Base-by-base conservation (phyloP, 2,329 filamentous ascomycete genomes). In the Neurospora sp. region DNA sequence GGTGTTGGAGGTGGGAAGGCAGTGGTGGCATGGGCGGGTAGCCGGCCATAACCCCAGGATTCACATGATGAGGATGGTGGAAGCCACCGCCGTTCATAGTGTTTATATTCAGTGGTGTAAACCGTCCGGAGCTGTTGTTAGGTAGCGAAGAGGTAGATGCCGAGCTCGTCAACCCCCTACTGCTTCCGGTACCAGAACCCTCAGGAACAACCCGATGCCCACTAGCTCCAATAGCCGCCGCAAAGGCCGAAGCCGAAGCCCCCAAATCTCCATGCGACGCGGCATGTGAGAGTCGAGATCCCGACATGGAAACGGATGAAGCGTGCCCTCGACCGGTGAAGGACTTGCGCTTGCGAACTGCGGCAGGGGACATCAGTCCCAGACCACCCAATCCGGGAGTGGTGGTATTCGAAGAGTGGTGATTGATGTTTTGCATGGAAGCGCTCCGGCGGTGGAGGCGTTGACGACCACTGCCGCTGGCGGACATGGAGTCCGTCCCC, bases 261-360 rank as follows among this genome's bases (percentile, higher is more conserved):
- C 52, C 52, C 52, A 36, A 17, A 8, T 62, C 52, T 4, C 28
- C 52, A 36, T 36, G 52, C 3, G 12, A 17, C 12, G 52, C 28
- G 15, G 52, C 52, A 10, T 62, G 52, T 1, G 23, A 33, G 11
- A 62, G 52, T 36, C 52, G 17, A 6, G 23, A 33, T 15, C 52
- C 52, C 4, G 52, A 62, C 15, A 62, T 17, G 15, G 52, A 62
- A 15, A 33, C 28, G 3, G 52, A 62, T 8, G 52, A 62, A 8
- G 6, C 52, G 52, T 62, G 52, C 10, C 74, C 72, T 0, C 73
- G 67, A 8, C 72, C 69, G 33, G 79, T 76, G 77, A 79, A 80
- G 1, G 80, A 81, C 12, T 80, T 77, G 36, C 80, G 78, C 71
- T 81, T 81, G 67, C 79, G 77, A 68, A 81, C 71, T 11, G 72